Conservation (phyloP, 805 yeast species). For the Sugiyamaella boreocaroliniensis region DNA sequence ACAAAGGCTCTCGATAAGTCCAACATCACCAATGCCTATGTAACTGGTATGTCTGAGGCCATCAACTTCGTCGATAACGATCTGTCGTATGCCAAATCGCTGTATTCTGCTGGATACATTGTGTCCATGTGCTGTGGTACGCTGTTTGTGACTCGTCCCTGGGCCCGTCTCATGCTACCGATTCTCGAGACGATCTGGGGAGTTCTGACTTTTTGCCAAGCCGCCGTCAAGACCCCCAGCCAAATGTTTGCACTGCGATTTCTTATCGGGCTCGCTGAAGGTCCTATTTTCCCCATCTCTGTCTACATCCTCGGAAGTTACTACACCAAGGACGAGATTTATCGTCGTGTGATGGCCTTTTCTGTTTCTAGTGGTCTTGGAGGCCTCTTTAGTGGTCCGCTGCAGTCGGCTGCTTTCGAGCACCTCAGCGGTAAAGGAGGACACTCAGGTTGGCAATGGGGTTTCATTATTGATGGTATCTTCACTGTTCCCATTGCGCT, state of each 20-base stretch:
- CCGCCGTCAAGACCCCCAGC: conserved; percentile 27
- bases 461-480: conserved; percentile 52
- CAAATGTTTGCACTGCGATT: conserved; percentile 39
- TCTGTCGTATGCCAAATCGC: conserved; percentile 41
- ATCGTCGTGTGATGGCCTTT: conserved; percentile 37
- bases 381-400: conserved; percentile 39
- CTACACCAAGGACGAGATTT: conserved; percentile 40
- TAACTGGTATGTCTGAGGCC: conserved; percentile 50
- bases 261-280: conserved; percentile 40
- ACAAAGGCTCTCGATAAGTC: conserved; percentile 47
- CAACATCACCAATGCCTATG: conserved; percentile 47
- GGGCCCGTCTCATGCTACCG: conserved; percentile 33
- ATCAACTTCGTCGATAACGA: conserved; percentile 39
- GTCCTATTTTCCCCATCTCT: conserved; percentile 38
- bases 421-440: conserved; percentile 39
- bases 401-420: conserved; percentile 39
- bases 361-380: conserved; percentile 38
- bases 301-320: conserved; percentile 41
- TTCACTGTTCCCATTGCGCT: conserved; percentile 37
- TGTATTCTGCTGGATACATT: conserved; percentile 40
- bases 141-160: conserved; percentile 29
- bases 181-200: conserved; percentile 35
- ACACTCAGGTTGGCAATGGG: conserved; percentile 43
- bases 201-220: conserved; percentile 32
- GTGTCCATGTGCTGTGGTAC: conserved; percentile 40